Conservation (phyloP, 352 stramenopile species). For the Globisporangium yorkense region DNA sequence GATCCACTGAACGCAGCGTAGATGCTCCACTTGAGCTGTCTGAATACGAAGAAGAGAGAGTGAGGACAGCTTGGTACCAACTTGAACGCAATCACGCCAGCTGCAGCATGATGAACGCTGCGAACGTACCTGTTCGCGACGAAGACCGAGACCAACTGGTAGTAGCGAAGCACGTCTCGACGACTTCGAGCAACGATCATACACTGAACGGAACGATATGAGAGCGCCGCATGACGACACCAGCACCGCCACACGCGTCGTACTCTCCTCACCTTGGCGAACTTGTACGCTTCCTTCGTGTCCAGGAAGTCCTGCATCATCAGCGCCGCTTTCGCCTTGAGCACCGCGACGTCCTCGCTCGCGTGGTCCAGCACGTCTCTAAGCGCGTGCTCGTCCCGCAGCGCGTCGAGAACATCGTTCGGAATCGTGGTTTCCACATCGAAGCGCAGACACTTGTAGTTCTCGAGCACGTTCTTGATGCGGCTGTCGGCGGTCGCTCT, state of each 20-base stretch:
- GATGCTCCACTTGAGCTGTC: constrained; percentile 48
- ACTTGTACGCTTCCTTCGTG: constrained; percentile 14
- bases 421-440: constrained; percentile 56
- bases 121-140: constrained; percentile 38
- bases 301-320: constrained; percentile 71
- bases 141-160: constrained; percentile 54
- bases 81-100: not conserved
- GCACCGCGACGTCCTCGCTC: constrained; percentile 50
- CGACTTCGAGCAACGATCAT: constrained; percentile 80
- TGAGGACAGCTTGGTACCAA: not conserved
- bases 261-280: constrained; percentile 25
- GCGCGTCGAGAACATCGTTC: constrained; percentile 20
- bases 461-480: constrained; percentile 57
- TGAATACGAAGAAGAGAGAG: constrained; percentile 2
- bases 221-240: constrained; percentile 2
- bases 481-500: constrained; percentile 43
- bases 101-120: not conserved
- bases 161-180: constrained; percentile 75
- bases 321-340: constrained; percentile 62
- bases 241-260: not conserved
- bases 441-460: constrained; percentile 56
- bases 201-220: constrained; percentile 27
- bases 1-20: constrained; percentile 69
- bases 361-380: constrained; percentile 53
- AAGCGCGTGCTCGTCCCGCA: constrained; percentile 22